These are phyloP conservation scores for Imleria badia DNA, from an alignment of 768 basidiomycete species.

Conservation along the genomic window DNA sequence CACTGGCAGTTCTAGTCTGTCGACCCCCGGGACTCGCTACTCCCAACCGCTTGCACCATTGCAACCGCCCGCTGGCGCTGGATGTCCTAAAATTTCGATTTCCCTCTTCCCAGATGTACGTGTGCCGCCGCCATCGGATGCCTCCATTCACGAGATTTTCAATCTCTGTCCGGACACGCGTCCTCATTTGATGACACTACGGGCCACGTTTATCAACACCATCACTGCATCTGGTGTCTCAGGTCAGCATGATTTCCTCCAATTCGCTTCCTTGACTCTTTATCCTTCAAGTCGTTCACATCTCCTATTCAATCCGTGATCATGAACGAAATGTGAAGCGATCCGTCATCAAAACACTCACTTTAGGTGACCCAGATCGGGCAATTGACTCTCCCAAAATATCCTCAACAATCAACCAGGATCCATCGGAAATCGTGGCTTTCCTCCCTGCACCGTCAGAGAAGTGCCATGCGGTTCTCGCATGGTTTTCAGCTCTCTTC, in stretches of 20 bases:
- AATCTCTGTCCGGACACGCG: no score
- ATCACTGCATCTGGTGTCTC: slow-evolving; percentile 7
- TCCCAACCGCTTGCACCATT: no score
- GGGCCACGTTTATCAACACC: slow-evolving; percentile 34
- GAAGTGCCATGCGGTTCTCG: slow-evolving; percentile 45
- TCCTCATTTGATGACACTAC: no score
- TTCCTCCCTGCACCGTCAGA: slow-evolving; percentile 44
- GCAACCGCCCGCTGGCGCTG: no score
- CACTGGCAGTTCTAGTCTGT: no score
- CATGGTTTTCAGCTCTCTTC: no score
- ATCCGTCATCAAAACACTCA: slow-evolving; percentile 41
- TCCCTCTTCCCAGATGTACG: no score
- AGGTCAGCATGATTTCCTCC: slow-evolving; percentile 8
- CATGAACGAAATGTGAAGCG: slow-evolving; percentile 50
- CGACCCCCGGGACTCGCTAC: no score
- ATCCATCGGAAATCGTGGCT: slow-evolving; percentile 38
- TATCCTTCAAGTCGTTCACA: slow-evolving; percentile 36
- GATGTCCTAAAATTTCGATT: no score
- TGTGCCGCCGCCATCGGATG: no score
- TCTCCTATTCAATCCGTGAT: slow-evolving; percentile 49
- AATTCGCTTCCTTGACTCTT: background rate
- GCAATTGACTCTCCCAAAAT: slow-evolving; percentile 5
- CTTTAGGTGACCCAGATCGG: slow-evolving; percentile 23
- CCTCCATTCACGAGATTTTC: no score
- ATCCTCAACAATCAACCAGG: slow-evolving; percentile 16